Conservation (phyloP, 1,284 basidiomycete species). For the Paramarasmius palmivorus region DNA sequence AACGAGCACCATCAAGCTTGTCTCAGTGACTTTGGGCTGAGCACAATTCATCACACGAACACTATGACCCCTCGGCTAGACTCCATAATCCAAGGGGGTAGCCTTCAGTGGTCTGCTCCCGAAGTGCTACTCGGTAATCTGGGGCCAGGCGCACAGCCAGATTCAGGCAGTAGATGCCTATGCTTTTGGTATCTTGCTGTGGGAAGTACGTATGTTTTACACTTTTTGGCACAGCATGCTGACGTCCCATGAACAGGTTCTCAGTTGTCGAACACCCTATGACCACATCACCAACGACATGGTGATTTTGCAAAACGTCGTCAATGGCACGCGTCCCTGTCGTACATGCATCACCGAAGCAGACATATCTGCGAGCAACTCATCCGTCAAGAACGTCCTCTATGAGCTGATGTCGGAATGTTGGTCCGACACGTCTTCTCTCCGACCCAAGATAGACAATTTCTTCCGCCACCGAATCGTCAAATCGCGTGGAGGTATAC, state of each 20-base stretch:
- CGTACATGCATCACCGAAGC: neutral
- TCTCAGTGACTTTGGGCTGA: slow-evolving; percentile 3
- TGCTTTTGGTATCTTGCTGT: neutral
- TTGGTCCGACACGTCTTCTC: neutral
- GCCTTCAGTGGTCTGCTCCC: neutral
- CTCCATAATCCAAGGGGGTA: slow-evolving; percentile 1
- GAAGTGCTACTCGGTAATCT: neutral
- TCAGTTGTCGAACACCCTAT: slow-evolving; percentile 2
- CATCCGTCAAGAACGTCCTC: neutral
- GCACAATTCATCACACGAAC: slow-evolving; percentile 3
- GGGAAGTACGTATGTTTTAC: neutral
- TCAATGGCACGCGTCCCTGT: neutral
- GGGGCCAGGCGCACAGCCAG: neutral
- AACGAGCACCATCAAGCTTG: neutral
- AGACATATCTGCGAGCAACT: neutral
- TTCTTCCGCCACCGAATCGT: neutral
- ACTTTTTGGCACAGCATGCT: neutral
- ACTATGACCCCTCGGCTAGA: slow-evolving; percentile 4
- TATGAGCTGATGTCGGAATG: slow-evolving; percentile 3
- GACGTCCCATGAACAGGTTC: neutral
- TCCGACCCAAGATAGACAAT: neutral
- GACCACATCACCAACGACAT: slow-evolving; percentile 2
- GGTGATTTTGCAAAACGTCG: neutral
- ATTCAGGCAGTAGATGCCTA: slow-evolving; percentile 1
- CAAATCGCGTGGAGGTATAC: neutral